Percentiles rank a stretch among this genome's conserved stretches.
These are phyloP conservation scores for Colletotrichum tofieldiae DNA, from an alignment of 2,329 filamentous ascomycete species.

Conservation along the genomic window DNA sequence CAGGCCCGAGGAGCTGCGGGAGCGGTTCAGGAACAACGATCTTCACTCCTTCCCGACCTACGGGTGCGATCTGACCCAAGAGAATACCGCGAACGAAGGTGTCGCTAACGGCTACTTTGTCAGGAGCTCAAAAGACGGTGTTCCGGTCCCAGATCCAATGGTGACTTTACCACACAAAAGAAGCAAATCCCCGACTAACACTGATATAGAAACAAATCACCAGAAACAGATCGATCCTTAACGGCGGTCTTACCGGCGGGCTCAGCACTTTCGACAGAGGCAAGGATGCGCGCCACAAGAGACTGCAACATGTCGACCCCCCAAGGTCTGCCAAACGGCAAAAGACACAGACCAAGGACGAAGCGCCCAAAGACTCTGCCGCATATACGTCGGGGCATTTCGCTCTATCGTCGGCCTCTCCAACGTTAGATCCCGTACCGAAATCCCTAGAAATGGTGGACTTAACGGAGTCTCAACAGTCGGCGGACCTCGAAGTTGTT, in stretches of 20 bases:
- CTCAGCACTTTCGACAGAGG: constrained; percentile 17
- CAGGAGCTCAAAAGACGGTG: constrained; percentile 36
- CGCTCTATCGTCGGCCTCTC: background rate
- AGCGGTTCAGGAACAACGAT: constrained; percentile 19
- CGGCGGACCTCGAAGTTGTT: constrained; percentile 25
- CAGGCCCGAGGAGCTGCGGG: constrained; percentile 22
- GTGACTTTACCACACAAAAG: constrained; percentile 10
- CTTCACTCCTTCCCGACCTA: constrained; percentile 34
- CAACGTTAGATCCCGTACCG: background rate
- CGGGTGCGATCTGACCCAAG: constrained; percentile 22
- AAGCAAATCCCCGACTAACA: constrained; percentile 4
- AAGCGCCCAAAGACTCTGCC: background rate
- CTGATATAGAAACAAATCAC: constrained; percentile 1
- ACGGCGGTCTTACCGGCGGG: background rate
- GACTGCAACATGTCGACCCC: constrained; percentile 16
- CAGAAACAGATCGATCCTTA: background rate
- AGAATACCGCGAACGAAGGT: background rate
- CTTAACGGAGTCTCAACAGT: constrained; percentile 26
- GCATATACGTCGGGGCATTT: background rate
- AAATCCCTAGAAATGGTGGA: constrained; percentile 9
- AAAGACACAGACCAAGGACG: constrained; percentile 13
- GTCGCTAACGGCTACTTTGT: constrained; percentile 14
- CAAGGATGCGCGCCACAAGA: constrained; percentile 17
- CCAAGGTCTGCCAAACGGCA: constrained; percentile 31
- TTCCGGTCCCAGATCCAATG: constrained; percentile 36